Evolutionary conservation across 495 filamentous ascomycete species (phyloP).

Genomic region (Xylaria scruposa): DNA sequence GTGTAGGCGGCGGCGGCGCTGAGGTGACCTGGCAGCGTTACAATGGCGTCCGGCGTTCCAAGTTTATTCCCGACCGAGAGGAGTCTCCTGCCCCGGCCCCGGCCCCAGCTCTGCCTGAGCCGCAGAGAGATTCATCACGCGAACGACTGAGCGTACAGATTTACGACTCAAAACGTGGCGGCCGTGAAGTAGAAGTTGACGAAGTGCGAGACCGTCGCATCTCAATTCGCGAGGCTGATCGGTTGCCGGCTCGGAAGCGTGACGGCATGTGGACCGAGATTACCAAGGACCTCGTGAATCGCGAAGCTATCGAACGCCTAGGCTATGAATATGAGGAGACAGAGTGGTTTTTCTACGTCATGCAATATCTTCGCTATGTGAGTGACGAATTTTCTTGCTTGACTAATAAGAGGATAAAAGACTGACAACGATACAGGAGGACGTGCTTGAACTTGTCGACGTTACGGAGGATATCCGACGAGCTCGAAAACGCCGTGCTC

Average conservation of each 20-base stretch:
- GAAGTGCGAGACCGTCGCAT: slow-evolving; percentile 54
- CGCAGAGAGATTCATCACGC: slow-evolving; percentile 39
- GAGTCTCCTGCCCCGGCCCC: slow-evolving; percentile 28
- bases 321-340: slow-evolving; percentile 95
- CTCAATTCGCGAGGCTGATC: slow-evolving; percentile 39
- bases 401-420: not conserved
- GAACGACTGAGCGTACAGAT: slow-evolving; percentile 53
- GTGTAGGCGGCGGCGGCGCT: slow-evolving; percentile 67
- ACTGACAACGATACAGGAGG: slow-evolving; percentile 66
- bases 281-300: slow-evolving; percentile 87
- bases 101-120: slow-evolving; percentile 8
- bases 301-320: slow-evolving; percentile 82
- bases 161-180: slow-evolving; percentile 46
- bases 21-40: slow-evolving; percentile 79
- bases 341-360: slow-evolving; percentile 86
- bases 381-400: slow-evolving; percentile 44
- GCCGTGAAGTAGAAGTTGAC: slow-evolving; percentile 53
- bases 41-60: slow-evolving; percentile 73
- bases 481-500: slow-evolving; percentile 75
- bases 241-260: slow-evolving; percentile 49
- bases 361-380: slow-evolving; percentile 88
- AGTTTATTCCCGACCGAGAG: slow-evolving; percentile 66
- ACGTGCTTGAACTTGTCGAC: slow-evolving; percentile 83
- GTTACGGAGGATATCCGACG: slow-evolving; percentile 82
- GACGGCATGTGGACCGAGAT: slow-evolving; percentile 95